These are phyloP conservation scores for Wickerhamomyces tratensis DNA, from an alignment of 805 yeast genomes.

Conservation along the genomic window DNA sequence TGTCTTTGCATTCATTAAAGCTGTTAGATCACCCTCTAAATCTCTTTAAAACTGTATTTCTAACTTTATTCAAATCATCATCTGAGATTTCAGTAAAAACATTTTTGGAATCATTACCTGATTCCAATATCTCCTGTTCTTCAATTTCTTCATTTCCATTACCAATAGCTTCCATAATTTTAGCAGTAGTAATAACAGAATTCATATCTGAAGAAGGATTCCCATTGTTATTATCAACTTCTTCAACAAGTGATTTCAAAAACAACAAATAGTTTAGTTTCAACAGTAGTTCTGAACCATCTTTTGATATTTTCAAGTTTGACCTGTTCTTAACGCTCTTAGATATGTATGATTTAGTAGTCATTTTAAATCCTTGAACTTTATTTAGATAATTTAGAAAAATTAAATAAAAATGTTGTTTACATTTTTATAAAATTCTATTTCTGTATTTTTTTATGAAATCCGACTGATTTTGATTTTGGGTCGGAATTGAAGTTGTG, in stretches of 20 bases:
- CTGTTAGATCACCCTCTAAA: background rate
- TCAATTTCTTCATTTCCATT: background rate
- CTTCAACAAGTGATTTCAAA: background rate
- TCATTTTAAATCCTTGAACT: too few species aligned
- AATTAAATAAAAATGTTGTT: too few species aligned
- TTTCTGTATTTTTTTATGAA: too few species aligned
- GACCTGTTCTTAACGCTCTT: background rate
- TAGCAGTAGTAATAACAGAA: too few species aligned
- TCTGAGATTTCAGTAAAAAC: background rate
- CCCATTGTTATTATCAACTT: background rate
- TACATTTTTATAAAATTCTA: too few species aligned
- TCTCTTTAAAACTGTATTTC: background rate
- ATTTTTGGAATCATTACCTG: too few species aligned
- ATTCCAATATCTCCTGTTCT: background rate
- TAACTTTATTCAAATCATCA: background rate
- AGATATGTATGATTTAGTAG: background rate
- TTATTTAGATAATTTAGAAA: too few species aligned
- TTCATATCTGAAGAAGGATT: background rate
- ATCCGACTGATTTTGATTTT: too few species aligned
- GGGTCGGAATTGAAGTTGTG: too few species aligned
- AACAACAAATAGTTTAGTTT: background rate
- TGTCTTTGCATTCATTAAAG: too few species aligned
- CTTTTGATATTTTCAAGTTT: background rate
- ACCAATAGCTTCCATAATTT: too few species aligned
- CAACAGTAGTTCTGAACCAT: background rate